Base-by-base conservation (phyloP, 805 yeast species). In the Candida xyloterini region DNA sequence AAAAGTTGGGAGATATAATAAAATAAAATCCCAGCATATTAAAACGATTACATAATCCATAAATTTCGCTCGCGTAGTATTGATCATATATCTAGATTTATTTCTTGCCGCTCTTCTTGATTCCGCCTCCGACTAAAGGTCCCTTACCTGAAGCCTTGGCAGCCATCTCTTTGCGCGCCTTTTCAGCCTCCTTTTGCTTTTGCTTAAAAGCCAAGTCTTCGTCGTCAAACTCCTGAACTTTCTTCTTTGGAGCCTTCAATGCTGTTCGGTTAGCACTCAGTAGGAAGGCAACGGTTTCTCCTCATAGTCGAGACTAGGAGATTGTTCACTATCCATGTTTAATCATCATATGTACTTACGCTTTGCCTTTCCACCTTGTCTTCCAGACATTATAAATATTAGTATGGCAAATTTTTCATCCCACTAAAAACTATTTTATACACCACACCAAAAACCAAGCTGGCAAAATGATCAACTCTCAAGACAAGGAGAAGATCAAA, bases 301-400 rank as follows among this genome's bases (percentile, higher is more conserved):
- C 47, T 50, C 54, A 50, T 29, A 35, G 54, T 37, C 30, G 31
- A 47, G 27, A 42, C 54, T 50, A 50, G 48, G 54, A 50, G 54
- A 50, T 50, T 50, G 54, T 50, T 50, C 54, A 50, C 52, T 50
- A 50, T 50, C 54, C 54, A 46, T 50, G 37, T 47, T 35, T 41
- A 24, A 35, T 50, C 54, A 50, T 50, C 54, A 50, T 46, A 8
- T 24, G 34, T 33, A 67, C 79, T 45, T 59, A 70, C 89, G 97
- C 79, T 90, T 90, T 44, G 90, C 80, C 65, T 90, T 90, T 59
- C 97, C 97, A 61, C 97, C 97, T 74, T 90, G 96, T 72, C 96
- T 89, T 57, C 95, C 89, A 35, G 96, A 88, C 96, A 89, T 88
- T n/a, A 15, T 18, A 33, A 33, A 30, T 20, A 20, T 11, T 26